These are phyloP conservation scores for Coelastrella sp. DNA, from an alignment of 139 green algal genomes.

Conservation along the genomic window DNA sequence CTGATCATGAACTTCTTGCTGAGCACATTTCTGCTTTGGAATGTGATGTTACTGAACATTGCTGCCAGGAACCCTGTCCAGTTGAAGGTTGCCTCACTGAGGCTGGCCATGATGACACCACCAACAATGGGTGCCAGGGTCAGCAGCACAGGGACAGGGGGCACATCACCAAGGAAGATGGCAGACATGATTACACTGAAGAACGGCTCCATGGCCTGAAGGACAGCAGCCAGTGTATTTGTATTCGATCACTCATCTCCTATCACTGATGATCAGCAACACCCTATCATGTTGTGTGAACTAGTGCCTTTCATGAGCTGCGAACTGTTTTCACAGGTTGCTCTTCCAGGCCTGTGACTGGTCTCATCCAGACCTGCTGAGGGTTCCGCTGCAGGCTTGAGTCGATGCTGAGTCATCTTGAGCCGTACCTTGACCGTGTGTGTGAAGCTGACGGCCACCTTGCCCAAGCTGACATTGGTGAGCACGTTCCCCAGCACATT, in stretches of 20 bases:
- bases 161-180: slow-evolving; percentile 86
- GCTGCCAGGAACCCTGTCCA: slow-evolving; percentile 90
- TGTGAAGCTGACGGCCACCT: slow-evolving; percentile 98
- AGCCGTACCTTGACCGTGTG: slow-evolving; percentile 96
- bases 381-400: background rate
- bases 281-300: too few species aligned
- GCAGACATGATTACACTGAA: slow-evolving; percentile 90
- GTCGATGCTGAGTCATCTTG: background rate
- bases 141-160: slow-evolving; percentile 74
- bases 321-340: too few species aligned
- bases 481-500: slow-evolving; percentile 98
- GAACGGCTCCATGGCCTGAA: slow-evolving; percentile 93
- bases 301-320: too few species aligned
- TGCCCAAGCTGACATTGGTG: slow-evolving; percentile 96
- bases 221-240: background rate
- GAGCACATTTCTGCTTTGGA: slow-evolving; percentile 97
- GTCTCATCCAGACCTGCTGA: background rate
- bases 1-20: slow-evolving; percentile 98
- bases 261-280: too few species aligned
- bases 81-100: slow-evolving; percentile 87
- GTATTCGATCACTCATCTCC: too few species aligned
- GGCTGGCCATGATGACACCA: slow-evolving; percentile 86
- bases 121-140: slow-evolving; percentile 90
- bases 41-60: slow-evolving; percentile 95
- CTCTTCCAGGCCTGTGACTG: too few species aligned